Evolutionary conservation across 371 early-diverging fungal species (phyloP), one percentile per base, ranked within the genome.

Genomic region (Mucor ambiguus): DNA sequence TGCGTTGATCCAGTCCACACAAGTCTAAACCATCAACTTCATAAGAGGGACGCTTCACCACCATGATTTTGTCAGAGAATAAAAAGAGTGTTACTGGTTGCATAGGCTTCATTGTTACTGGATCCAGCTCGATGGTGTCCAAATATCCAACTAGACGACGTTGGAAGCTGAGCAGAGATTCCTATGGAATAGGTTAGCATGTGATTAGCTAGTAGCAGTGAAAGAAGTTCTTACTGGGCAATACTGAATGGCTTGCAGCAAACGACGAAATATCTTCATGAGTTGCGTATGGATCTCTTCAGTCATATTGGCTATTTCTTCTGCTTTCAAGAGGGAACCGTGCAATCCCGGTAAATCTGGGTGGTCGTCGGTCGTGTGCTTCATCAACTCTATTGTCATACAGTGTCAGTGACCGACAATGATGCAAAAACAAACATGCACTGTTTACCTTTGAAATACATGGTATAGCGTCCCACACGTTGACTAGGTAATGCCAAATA

Each of bases 61-160:
- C 63, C 77, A 82, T 74, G 41, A 82, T 30, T 52, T 75, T 78
- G 35, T 82, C 83, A 4, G 72, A 73, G 58, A 82, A 76, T 14
- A 82, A 58, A 38, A 82, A 79, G 6, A 82, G 28, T 0, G 83
- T 80, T 3, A 82, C 75, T 12, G 76, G 69, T 28, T 75, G 72
- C 5, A 66, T 44, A 0, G 76, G 77, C 24, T 75, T 74, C 18
- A 67, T 58, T 41, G 74, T 78, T 3, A 55, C 65, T n/a, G 64
- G 61, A 44, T 82, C 73, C 20, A 82, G 44, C 41, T 82, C 80
- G 4, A 59, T 54, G 0, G 70, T 72, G 69, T 82, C 83, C 32
- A 82, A 18, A 41, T 73, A 70, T 1, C 64, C 61, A 4, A 75
- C 38, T 28, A 75, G 64, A 4, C 64, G 61, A 26, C 73, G 70